Evolutionary conservation across 257 asterid genomes (phyloP).

Genomic region (Eustoma russellianum): DNA sequence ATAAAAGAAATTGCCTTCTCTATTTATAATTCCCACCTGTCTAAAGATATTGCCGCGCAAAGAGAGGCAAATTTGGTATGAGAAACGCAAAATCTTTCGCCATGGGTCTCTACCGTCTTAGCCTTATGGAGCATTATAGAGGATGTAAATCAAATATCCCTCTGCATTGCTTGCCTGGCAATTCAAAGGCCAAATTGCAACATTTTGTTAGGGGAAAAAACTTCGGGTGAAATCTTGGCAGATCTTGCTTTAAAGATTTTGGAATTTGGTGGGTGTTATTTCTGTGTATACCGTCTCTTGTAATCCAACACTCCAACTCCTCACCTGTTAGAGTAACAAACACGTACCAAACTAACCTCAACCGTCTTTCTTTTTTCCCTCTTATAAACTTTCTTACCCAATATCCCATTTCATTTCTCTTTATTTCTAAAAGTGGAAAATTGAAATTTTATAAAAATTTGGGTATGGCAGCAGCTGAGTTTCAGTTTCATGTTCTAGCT

Average conservation of each 20-base stretch:
- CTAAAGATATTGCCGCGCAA: slow-evolving; percentile 28
- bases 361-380: neutral
- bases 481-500: slow-evolving; percentile 41
- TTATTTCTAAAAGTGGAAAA: too few species aligned
- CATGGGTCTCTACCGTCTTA: too few species aligned
- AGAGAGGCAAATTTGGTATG: too few species aligned
- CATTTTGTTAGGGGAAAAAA: slow-evolving; percentile 17
- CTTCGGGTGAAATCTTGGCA: slow-evolving; percentile 53
- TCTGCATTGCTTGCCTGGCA: slow-evolving; percentile 72
- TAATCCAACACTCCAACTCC: too few species aligned
- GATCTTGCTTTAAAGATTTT: slow-evolving; percentile 79
- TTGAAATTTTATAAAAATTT: slow-evolving; percentile 6
- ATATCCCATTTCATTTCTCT: neutral
- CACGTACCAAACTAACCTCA: neutral
- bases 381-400: neutral
- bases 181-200: slow-evolving; percentile 37
- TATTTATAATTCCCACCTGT: slow-evolving; percentile 56
- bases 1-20: slow-evolving; percentile 58
- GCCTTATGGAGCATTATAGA: too few species aligned
- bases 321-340: too few species aligned
- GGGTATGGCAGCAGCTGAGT: slow-evolving; percentile 32
- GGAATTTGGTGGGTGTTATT: slow-evolving; percentile 53
- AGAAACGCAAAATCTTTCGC: too few species aligned
- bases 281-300: neutral
- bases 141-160: too few species aligned